Base-by-base conservation (phyloP, 2,329 filamentous ascomycete genomes). In the Septoria linicola region DNA sequence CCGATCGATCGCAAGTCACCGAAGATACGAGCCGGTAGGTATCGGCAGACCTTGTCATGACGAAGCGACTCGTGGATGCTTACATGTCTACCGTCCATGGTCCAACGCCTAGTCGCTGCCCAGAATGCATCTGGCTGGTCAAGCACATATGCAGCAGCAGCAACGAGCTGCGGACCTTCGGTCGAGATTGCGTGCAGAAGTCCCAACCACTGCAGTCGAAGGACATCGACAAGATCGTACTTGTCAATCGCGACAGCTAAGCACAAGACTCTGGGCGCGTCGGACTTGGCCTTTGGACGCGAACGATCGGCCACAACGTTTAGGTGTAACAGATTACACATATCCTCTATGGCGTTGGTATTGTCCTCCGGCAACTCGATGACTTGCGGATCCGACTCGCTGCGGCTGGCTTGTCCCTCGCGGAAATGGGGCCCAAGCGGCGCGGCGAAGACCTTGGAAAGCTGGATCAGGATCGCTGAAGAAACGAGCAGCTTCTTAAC, bases 401-500 rank as follows among this genome's bases (percentile, higher is more conserved):
- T 35, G 5, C 40, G 31, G 4, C 16, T n/a, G 3, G 8, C 13
- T 20, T 49, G 45, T 8, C 44, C 51, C 20, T 53, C 45, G 25
- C 25, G 21, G 35, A 51, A 52, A 11, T 44, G 27, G 7, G 25
- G 40, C 1, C 40, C 41, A 6, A 54, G 19, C 3, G 50, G 23
- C 3, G 51, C 46, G 1, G 21, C 27, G 35, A 50, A 54, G 32
- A 35, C 34, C 3, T 17, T 6, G 7, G 45, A 54, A 11, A 14
- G 14, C 8, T 32, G n/a, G 5, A n/a, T 21, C 8, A 50, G 41
- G 17, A 50, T 21, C 8, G 17, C 19, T 11, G 16, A 39, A 10
- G 51, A 54, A 0, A 50, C 51, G 8, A 46, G 34, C 6, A 54
- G 25, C 27, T 30, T 30, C n/a, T n/a, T n/a, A n/a, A n/a, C n/a